Conservation (phyloP, 148 eudicot genomes). For the Vaccinium darrowii region DNA sequence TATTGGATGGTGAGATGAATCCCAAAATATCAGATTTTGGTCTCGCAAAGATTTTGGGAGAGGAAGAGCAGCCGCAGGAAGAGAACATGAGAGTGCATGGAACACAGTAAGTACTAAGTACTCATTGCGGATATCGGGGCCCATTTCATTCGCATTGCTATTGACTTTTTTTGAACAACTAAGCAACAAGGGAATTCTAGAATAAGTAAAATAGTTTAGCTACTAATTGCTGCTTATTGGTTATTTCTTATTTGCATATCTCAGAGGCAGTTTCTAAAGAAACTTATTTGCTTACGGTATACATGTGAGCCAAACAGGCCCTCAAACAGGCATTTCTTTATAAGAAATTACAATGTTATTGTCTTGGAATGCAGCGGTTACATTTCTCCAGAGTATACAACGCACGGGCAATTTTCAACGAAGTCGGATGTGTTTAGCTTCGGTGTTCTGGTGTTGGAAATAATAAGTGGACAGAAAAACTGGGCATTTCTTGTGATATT, state of each 20-base stretch:
- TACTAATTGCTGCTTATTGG: background rate
- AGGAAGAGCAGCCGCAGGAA: background rate
- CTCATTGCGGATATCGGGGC: background rate
- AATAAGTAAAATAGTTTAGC: background rate
- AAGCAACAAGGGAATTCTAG: background rate
- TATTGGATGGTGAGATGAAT: conserved; percentile 26
- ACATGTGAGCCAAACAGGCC: background rate
- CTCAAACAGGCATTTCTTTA: background rate
- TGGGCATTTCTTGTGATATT: conserved; percentile 13
- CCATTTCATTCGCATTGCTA: background rate
- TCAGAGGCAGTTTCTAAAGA: background rate
- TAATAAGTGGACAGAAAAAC: conserved; percentile 23
- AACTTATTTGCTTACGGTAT: background rate
- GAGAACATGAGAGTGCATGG: conserved; percentile 16
- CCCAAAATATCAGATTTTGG: conserved; percentile 34
- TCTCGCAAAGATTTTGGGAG: conserved; percentile 23
- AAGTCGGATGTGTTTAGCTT: conserved; percentile 30
- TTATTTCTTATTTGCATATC: background rate
- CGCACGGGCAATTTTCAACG: conserved; percentile 20
- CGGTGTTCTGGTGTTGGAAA: conserved; percentile 25
- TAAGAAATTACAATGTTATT: background rate
- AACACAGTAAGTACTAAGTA: conserved; percentile 27
- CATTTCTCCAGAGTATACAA: conserved; percentile 25
- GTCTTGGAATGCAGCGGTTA: conserved; percentile 24
- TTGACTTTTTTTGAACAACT: background rate